phyloP scores from a whole-genome alignment of 208 protist genomes.

The Blechomonas ayalai region DNA sequence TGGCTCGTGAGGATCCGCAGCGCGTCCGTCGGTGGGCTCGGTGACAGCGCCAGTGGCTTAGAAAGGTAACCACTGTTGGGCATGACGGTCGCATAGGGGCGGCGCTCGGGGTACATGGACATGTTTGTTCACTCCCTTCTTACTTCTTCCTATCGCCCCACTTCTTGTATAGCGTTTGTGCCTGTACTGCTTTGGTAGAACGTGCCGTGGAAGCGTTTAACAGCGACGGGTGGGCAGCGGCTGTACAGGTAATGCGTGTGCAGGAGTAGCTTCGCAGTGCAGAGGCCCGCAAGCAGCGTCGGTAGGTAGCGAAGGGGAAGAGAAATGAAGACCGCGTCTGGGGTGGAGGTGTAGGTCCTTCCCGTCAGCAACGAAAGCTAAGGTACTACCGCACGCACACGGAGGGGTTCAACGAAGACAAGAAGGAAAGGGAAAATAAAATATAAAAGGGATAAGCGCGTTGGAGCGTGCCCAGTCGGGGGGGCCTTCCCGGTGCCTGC shows the following conservation, averaged over 20 bases:
- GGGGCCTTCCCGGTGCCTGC: no score
- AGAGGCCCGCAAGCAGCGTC: background rate
- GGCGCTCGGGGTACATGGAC: constrained; percentile 49
- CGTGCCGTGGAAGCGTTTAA: no score
- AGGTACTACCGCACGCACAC: no score
- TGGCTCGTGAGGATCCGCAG: constrained; percentile 46
- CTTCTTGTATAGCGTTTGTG: no score
- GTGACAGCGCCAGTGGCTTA: constrained; percentile 23
- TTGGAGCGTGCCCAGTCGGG: no score
- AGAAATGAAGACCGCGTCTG: background rate
- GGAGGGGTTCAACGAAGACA: background rate
- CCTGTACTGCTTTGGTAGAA: no score
- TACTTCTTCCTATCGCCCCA: constrained; percentile 7
- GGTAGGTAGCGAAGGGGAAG: background rate
- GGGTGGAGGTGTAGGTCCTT: no score
- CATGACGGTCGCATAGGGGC: constrained; percentile 54
- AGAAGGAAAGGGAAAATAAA: constrained; percentile 2
- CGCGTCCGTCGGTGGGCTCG: constrained; percentile 38
- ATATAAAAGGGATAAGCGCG: no score
- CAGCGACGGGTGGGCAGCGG: background rate
- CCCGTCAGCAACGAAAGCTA: no score
- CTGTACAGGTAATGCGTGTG: constrained; percentile 3
- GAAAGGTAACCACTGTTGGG: constrained; percentile 54
- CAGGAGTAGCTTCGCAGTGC: background rate
- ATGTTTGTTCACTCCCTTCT: constrained; percentile 7